Evolutionary conservation across 768 basidiomycete genomes (phyloP).

Genomic region (Boletus coccyginus): DNA sequence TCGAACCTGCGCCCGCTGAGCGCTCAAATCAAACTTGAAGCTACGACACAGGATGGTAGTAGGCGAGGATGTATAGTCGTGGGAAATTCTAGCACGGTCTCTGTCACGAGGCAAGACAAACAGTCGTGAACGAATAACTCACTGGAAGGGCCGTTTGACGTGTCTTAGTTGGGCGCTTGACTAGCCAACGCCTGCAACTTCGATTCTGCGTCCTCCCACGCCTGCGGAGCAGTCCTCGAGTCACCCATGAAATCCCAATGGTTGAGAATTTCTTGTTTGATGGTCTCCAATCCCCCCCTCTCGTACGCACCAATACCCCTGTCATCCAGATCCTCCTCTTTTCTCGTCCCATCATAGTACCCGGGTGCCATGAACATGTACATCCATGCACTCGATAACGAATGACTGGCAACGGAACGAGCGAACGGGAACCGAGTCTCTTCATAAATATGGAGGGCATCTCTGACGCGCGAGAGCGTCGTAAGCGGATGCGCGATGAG

Average conservation of each 20-base stretch:
- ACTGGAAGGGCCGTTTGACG: too few species aligned
- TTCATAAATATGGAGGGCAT: conserved; percentile 13
- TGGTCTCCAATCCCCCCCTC: conserved; percentile 14
- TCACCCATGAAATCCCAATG: conserved; percentile 18
- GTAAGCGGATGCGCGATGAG: conserved; percentile 22
- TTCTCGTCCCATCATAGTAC: conserved; percentile 22
- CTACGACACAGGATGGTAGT: too few species aligned
- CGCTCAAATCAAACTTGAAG: too few species aligned
- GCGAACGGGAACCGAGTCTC: conserved; percentile 15
- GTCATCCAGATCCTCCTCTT: conserved; percentile 6
- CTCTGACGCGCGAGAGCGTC: neutral
- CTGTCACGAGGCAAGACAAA: too few species aligned
- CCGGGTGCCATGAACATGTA: conserved; percentile 15
- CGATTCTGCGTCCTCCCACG: conserved; percentile 19
- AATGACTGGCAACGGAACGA: conserved; percentile 8
- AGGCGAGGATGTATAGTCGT: too few species aligned
- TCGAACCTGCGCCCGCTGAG: too few species aligned
- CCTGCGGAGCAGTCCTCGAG: neutral
- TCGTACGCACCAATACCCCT: conserved; percentile 7
- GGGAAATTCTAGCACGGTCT: too few species aligned
- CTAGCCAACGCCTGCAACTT: conserved; percentile 1
- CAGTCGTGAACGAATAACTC: too few species aligned
- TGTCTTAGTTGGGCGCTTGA: neutral
- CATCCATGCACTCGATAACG: conserved; percentile 19
- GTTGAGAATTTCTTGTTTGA: conserved; percentile 9